Evolutionary conservation across 331 rosid genomes (phyloP), one percentile per base, ranked within the genome.

Genomic region (Dryas integrifolia): DNA sequence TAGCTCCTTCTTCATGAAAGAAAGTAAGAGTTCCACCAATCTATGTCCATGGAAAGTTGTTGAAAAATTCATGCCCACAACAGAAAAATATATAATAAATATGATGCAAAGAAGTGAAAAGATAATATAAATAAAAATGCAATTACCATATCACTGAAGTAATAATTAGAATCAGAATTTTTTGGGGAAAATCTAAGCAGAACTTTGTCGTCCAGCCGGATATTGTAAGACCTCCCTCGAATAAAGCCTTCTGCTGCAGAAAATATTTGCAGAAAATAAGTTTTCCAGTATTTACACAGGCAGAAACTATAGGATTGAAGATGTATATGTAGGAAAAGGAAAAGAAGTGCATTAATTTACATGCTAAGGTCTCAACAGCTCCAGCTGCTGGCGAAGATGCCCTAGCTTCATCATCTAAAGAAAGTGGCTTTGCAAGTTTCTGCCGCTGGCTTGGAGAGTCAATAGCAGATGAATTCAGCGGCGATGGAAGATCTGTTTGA

Each of bases 201-300:
- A 76, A 92, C 85, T 83, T 84, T 90, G 77, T 92, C 92, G 65
- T 95, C 99, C 79, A 90, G 83, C 86, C 96, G 84, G 84, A 95
- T 95, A 76, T 95, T 95, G 83, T 92, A 95, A 57, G 99, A 95
- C 83, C 97, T 88, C 83, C 99, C 99, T 80, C 98, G 89, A 83
- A 82, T 70, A 71, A 89, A 90, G 89, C 99, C 96, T 81, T 95
- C 99, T 90, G 98, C 99, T 92, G 98, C 88, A 86, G 82, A 82
- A 86, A 88, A 87, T 82, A 88, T 74, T 83, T 74, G 67, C 68
- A 65, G 49, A 64, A 80, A 84, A 84, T 89, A 81, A 91, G 84
- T 76, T 78, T 76, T 84, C 56, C 43, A 63, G 63, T 73, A 68
- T 71, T 56, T 60, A 58, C 64, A 58, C 15, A 15, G 45, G 53